phyloP scores from a whole-genome alignment of 352 stramenopile species.

The Peronospora destructor region DNA sequence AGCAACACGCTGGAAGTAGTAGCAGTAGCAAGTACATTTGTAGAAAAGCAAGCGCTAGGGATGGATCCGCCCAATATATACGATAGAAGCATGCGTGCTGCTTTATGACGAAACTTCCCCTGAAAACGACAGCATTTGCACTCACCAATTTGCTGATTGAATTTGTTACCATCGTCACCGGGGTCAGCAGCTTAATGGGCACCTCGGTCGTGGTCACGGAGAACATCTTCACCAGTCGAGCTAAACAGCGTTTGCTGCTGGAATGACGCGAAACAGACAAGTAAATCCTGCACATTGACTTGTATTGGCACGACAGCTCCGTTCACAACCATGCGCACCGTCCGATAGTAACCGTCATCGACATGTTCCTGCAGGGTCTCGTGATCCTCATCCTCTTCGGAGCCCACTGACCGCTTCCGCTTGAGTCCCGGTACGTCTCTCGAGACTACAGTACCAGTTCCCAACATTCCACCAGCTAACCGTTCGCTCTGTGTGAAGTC shows the following conservation, averaged over 20 bases:
- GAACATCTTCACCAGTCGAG: constrained; percentile 5
- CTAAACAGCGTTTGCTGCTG: constrained; percentile 13
- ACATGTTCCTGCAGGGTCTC: constrained; percentile 11
- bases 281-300: constrained; percentile 62
- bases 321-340: constrained; percentile 69
- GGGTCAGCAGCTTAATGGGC: not conserved
- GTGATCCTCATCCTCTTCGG: constrained; percentile 13
- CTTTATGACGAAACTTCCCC: constrained; percentile 6
- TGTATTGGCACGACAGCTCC: constrained; percentile 57
- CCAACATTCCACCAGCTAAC: constrained; percentile 9
- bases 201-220: constrained; percentile 1
- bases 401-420: constrained; percentile 19
- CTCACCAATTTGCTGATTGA: not conserved
- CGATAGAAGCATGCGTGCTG: constrained; percentile 32
- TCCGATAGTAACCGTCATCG: constrained; percentile 41
- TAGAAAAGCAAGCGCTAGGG: constrained; percentile 35
- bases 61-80: constrained; percentile 29
- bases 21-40: constrained; percentile 45
- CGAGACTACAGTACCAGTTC: not conserved
- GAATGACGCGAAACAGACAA: constrained; percentile 34
- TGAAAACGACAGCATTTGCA: not conserved
- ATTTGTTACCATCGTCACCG: not conserved
- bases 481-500: constrained; percentile 14
- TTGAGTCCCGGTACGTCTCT: constrained; percentile 11
- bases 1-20: constrained; percentile 32